phyloP scores from a whole-genome alignment of 768 basidiomycete genomes.

The Lactifluus echinatus region DNA sequence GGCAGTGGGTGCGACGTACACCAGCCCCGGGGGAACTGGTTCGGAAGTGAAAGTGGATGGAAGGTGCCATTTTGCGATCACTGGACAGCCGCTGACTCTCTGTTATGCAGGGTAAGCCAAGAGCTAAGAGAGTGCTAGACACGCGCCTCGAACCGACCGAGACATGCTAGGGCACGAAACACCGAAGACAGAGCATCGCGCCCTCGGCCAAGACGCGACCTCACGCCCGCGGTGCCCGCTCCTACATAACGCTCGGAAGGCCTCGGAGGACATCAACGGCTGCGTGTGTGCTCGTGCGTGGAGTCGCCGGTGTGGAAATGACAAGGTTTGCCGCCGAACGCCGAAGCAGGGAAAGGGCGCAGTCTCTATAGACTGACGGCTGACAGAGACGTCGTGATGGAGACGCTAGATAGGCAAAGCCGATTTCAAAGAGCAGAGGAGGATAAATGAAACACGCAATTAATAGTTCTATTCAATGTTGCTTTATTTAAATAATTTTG shows the following conservation, averaged over 20 bases:
- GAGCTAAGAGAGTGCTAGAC: background rate
- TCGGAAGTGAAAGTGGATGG: too few species aligned
- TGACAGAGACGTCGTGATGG: background rate
- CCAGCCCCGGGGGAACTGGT: background rate
- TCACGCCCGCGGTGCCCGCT: background rate
- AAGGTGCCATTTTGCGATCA: background rate
- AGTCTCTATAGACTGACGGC: too few species aligned
- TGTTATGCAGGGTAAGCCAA: background rate
- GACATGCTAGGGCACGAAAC: background rate
- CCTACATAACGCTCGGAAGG: background rate
- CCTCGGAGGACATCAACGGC: background rate
- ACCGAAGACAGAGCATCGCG: background rate
- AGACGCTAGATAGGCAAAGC: background rate
- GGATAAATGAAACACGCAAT: background rate
- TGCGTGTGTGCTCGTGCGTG: background rate
- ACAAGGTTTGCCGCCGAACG: too few species aligned
- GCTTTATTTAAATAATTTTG: background rate
- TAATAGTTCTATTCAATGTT: background rate
- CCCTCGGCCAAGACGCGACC: background rate
- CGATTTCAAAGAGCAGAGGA: background rate
- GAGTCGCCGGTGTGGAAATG: background rate
- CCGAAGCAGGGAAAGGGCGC: too few species aligned
- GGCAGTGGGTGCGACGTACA: background rate
- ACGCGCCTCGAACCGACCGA: background rate
- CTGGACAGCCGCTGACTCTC: background rate